Evolutionary conservation across 1,139 yeast genomes (phyloP).

Genomic region (Geotrichum fermentans): DNA sequence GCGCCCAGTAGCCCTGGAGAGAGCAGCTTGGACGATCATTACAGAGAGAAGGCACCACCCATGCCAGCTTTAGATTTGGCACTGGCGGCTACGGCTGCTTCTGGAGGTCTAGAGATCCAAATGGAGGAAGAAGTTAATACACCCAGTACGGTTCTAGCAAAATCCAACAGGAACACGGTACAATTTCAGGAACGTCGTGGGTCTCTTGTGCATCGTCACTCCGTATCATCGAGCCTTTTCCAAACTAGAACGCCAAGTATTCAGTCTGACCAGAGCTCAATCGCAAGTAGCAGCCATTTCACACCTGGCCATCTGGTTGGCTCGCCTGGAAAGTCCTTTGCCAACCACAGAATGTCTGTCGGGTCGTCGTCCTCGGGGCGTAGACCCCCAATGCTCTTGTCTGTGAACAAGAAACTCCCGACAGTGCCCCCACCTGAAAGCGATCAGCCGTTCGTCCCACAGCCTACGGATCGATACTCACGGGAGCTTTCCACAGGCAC

Average conservation of each 20-base stretch:
- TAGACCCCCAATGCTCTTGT: constrained; percentile 10
- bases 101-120: background rate
- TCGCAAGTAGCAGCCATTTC: background rate
- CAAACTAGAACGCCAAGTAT: constrained; percentile 9
- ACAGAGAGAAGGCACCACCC: constrained; percentile 1
- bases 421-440: constrained; percentile 6
- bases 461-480: background rate
- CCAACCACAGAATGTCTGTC: constrained; percentile 13
- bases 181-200: constrained; percentile 10
- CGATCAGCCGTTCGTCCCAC: background rate
- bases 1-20: constrained; percentile 3
- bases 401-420: constrained; percentile 14
- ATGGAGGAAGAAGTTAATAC: background rate
- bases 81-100: background rate
- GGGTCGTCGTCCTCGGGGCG: constrained; percentile 7
- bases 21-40: constrained; percentile 1
- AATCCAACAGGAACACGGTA: background rate
- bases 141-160: background rate
- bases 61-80: constrained; percentile 1
- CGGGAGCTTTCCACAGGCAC: background rate
- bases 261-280: constrained; percentile 6
- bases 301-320: background rate
- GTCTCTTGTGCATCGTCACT: constrained; percentile 9
- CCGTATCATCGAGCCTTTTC: constrained; percentile 7
- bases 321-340: constrained; percentile 7